A percentile compares a stretch with the other conserved stretches of the same genome.
Conservation (phyloP, 345 rosid species). For the Dovyalis caffra region DNA sequence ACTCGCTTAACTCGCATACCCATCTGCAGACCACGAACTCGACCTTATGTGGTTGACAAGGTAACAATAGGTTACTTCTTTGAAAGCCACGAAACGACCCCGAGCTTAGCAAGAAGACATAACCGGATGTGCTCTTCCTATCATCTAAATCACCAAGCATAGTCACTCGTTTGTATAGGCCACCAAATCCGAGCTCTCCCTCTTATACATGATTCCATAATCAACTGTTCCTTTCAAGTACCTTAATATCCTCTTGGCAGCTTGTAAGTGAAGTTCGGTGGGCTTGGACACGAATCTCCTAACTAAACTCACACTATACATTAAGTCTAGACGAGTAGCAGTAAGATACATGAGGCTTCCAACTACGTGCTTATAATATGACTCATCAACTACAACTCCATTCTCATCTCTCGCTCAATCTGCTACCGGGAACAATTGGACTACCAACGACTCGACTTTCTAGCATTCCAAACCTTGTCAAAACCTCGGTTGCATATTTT, state of each 20-base stretch:
- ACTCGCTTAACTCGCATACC: not conserved
- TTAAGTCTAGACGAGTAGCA: not conserved
- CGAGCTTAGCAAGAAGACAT: not conserved
- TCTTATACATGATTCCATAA: not conserved
- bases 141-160: not conserved
- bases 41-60: not conserved
- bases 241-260: not conserved
- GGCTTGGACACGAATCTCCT: constrained; percentile 1
- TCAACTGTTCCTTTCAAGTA: not conserved
- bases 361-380: fast-evolving
- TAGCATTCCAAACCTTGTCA: not conserved
- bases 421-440: not conserved
- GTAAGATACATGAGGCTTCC: too few species aligned
- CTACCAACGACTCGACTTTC: not conserved
- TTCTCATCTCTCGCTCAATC: not conserved
- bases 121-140: not conserved
- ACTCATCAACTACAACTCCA: not conserved
- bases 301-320: not conserved
- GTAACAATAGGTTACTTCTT: not conserved
- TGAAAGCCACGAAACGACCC: not conserved
- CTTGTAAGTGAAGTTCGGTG: not conserved
- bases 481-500: not conserved
- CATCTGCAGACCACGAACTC: not conserved
- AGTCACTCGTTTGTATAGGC: constrained; percentile 1
- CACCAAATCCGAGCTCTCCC: not conserved